Evolutionary conservation across 2,329 filamentous ascomycete species (phyloP).

Genomic region (Aspergillus ochraceoroseus): DNA sequence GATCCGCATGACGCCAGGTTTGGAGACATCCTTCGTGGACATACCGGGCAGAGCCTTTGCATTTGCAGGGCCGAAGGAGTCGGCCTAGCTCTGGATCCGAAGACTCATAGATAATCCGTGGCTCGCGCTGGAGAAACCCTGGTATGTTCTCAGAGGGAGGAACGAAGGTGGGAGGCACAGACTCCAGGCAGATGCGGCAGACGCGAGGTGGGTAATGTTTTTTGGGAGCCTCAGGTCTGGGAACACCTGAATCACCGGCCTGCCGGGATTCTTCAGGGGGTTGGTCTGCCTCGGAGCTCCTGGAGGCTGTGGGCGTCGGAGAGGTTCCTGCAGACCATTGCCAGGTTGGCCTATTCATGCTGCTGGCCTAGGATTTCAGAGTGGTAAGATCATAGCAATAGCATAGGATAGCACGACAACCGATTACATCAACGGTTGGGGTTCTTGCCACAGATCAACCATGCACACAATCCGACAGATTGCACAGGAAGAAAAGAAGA

Average conservation of each 20-base stretch:
- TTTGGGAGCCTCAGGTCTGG: constrained; percentile 19
- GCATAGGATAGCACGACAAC: constrained; percentile 15
- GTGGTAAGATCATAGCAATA: constrained; percentile 5
- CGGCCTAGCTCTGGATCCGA: constrained; percentile 69
- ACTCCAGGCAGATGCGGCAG: constrained; percentile 87
- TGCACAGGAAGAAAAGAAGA: constrained; percentile 5
- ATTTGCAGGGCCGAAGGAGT: constrained; percentile 83
- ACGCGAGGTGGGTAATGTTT: constrained; percentile 64
- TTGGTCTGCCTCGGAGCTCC: constrained; percentile 10
- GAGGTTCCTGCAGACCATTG: constrained; percentile 22
- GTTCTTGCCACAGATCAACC: neutral
- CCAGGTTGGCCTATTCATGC: constrained; percentile 25
- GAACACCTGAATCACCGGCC: constrained; percentile 13
- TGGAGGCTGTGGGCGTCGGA: constrained; percentile 10
- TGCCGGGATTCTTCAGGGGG: constrained; percentile 13
- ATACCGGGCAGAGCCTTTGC: constrained; percentile 88
- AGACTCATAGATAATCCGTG: constrained; percentile 65
- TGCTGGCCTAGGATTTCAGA: constrained; percentile 4
- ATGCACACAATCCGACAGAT: neutral
- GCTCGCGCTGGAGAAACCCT: constrained; percentile 52
- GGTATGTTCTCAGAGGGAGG: constrained; percentile 52
- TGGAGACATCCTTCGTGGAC: constrained; percentile 89
- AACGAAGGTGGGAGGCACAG: constrained; percentile 58
- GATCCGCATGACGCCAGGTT: constrained; percentile 72
- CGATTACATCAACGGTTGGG: constrained; percentile 19